Conservation (phyloP, 2,329 filamentous ascomycete genomes). For the Xylariaceae sp. region DNA sequence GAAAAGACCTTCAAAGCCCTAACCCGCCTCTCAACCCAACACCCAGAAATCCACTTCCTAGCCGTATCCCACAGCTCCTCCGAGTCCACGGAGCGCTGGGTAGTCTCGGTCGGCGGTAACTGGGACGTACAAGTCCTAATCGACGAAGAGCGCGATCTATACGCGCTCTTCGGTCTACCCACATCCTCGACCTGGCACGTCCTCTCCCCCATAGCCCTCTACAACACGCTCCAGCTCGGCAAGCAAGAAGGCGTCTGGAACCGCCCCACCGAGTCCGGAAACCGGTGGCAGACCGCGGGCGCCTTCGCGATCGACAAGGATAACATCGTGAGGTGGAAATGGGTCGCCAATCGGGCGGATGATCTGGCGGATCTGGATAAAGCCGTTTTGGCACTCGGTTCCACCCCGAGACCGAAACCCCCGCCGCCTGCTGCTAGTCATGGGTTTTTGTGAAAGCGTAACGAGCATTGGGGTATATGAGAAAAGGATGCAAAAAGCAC, state of each 20-base stretch:
- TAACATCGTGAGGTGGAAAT: slow-evolving; percentile 51
- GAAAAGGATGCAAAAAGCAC: too few relatives aligned
- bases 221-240: slow-evolving; percentile 53
- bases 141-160: slow-evolving; percentile 57
- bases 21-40: slow-evolving; percentile 45
- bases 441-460: slow-evolving; percentile 23
- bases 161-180: slow-evolving; percentile 64
- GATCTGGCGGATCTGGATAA: slow-evolving; percentile 52
- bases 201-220: slow-evolving; percentile 54
- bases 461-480: too few relatives aligned
- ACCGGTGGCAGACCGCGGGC: slow-evolving; percentile 64
- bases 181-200: slow-evolving; percentile 59
- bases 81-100: slow-evolving; percentile 53
- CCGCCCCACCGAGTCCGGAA: slow-evolving; percentile 60
- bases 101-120: slow-evolving; percentile 52
- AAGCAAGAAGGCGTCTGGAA: slow-evolving; percentile 64
- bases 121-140: slow-evolving; percentile 56
- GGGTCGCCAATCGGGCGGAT: slow-evolving; percentile 45
- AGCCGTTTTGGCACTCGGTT: slow-evolving; percentile 39
- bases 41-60: slow-evolving; percentile 52
- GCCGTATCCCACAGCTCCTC: slow-evolving; percentile 59
- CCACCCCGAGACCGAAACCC: slow-evolving; percentile 43
- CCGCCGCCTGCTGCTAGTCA: slow-evolving; percentile 24
- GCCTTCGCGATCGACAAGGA: slow-evolving; percentile 57
- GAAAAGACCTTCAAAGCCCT: slow-evolving; percentile 61